Evolutionary conservation across 441 rosid genomes (phyloP), one percentile per base, ranked within the genome.

Genomic region (Jatropha podagrica): DNA sequence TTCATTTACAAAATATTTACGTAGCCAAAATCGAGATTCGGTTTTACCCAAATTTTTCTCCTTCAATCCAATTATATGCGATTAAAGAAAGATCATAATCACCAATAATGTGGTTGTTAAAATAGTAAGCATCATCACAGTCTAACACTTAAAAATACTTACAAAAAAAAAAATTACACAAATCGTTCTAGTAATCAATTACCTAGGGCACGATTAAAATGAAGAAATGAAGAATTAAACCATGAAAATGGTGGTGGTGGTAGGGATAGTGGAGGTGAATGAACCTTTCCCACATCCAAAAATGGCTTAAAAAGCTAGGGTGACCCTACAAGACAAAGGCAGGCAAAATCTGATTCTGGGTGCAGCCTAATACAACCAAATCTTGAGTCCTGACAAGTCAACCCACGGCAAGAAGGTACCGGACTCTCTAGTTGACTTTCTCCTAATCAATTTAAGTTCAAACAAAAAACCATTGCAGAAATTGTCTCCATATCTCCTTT

Each of bases 311-410:
- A 7, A 14, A 32, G 15, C 20, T 6, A 23, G 14, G 26, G n/a
- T 18, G 78, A 56, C 80, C 81, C 83, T 65, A 56, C 69, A 44
- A 74, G 23, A 44, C 4, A 65, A 51, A 58, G 74, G 38, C 79
- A 71, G 17, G 10, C 8, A 44, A 54, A 5, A 17, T 54, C 58
- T 54, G 41, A 72, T 4, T 68, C 46, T 3, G 69, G 71, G 27
- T 75, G 75, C 7, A 74, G 75, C 78, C 84, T 79, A 77, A 85
- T 79, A 63, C 71, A 9, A 77, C 77, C 76, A 85, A 83, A 75
- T 65, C 40, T 72, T 80, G 69, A 78, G 67, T 64, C 65, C 86
- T 74, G 86, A 76, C 85, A 83, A 61, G 86, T 85, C 85, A 82
- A 80, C 81, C 79, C 65, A 51, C n/a, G 6, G 49, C 81, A 63